phyloP scores from a whole-genome alignment of 192 early-diverging fungal species.

The Coemansia sp. region DNA sequence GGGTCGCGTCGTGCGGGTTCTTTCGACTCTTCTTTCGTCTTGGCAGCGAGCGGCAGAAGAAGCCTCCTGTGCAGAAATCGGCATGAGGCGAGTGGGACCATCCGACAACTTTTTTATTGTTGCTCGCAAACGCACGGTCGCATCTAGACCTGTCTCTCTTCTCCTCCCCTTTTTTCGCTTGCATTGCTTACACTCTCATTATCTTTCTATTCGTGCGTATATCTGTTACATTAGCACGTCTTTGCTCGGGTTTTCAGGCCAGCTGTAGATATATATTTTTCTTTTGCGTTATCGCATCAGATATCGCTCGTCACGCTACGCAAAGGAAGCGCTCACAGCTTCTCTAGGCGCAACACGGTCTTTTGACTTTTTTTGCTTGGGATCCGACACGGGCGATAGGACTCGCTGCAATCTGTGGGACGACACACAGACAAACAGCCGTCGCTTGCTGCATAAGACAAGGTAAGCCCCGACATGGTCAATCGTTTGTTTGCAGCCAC shows the following conservation, averaged over 20 bases:
- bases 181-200: no score
- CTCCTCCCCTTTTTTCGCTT: neutral
- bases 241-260: no score
- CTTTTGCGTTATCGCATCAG: no score
- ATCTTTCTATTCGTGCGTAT: no score
- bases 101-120: slow-evolving; percentile 1
- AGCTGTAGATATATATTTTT: no score
- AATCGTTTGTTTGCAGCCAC: neutral
- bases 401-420: neutral
- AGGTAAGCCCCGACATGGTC: neutral
- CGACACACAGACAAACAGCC: slow-evolving; percentile 4
- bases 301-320: no score
- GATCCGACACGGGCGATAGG: neutral
- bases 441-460: neutral
- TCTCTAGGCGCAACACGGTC: no score
- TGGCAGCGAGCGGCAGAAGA: no score
- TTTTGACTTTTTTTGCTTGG: no score
- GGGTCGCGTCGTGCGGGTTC: neutral
- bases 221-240: no score
- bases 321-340: no score
- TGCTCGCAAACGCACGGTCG: neutral
- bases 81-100: neutral
- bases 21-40: neutral
- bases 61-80: neutral
- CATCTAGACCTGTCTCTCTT: neutral